Evolutionary conservation across 1,284 basidiomycete genomes (phyloP).

Genomic region (Ceratobasidium sp.): DNA sequence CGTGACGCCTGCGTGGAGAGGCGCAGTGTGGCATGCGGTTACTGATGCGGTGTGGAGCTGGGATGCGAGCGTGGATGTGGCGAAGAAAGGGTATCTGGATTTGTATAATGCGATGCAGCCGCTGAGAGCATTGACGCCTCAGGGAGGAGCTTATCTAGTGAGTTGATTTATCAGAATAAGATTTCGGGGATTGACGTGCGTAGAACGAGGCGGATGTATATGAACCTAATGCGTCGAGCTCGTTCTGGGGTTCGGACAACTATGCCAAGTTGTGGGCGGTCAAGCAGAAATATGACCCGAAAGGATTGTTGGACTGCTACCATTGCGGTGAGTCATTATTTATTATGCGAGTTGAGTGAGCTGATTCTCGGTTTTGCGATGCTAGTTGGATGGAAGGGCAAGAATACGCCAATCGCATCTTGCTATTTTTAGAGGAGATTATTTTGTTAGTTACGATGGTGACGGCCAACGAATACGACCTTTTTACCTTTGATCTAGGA

Average conservation of each 20-base stretch:
- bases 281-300: slow-evolving; percentile 70
- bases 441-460: neutral
- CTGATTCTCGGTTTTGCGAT: neutral
- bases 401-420: slow-evolving; percentile 8
- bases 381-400: slow-evolving; percentile 29
- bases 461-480: neutral
- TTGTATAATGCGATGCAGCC: slow-evolving; percentile 48
- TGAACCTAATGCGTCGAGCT: slow-evolving; percentile 61
- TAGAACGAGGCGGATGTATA: slow-evolving; percentile 72
- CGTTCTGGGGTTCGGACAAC: slow-evolving; percentile 67
- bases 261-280: slow-evolving; percentile 63
- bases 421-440: slow-evolving; percentile 14
- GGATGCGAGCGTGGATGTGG: slow-evolving; percentile 2
- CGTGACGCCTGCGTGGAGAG: slow-evolving; percentile 64
- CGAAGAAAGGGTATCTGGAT: slow-evolving; percentile 17
- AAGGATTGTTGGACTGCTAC: slow-evolving; percentile 69
- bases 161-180: neutral
- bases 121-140: slow-evolving; percentile 18
- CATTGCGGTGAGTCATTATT: slow-evolving; percentile 64
- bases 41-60: slow-evolving; percentile 15
- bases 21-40: slow-evolving; percentile 62
- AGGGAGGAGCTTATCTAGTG: neutral
- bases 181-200: neutral
- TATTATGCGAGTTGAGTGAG: neutral
- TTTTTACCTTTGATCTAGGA: neutral